A percentile compares a stretch with the other conserved stretches of the same genome.
phyloP scores from a whole-genome alignment of 2,329 filamentous ascomycete genomes.

The Sporothrix phasma region DNA sequence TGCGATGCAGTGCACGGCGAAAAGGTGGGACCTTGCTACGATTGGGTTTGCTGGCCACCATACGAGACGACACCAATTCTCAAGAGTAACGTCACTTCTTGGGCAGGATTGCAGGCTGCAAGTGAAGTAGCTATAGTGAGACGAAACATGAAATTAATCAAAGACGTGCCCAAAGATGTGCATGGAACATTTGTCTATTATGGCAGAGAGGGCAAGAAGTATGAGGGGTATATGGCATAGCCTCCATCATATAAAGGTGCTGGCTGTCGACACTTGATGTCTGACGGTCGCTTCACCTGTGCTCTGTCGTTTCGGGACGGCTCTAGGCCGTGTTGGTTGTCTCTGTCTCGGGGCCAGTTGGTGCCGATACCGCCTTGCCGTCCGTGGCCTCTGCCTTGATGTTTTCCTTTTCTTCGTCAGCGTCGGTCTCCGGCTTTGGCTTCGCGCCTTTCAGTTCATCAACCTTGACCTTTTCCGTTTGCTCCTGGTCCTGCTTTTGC shows the following conservation, averaged over 20 bases:
- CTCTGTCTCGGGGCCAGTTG: not conserved
- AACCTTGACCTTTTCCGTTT: slow-evolving; percentile 19
- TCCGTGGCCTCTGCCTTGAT: not conserved
- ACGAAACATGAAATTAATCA: not conserved
- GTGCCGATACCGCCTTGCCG: not conserved
- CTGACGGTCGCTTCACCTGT: not conserved
- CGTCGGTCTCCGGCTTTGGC: not conserved
- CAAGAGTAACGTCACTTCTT: not conserved
- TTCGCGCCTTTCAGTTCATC: slow-evolving; percentile 19
- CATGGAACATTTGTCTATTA: too few species aligned
- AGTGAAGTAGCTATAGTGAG: not conserved
- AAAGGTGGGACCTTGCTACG: not conserved
- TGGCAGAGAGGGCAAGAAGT: not conserved
- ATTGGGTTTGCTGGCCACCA: not conserved
- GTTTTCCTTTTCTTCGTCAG: slow-evolving; percentile 22
- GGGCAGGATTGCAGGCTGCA: not conserved
- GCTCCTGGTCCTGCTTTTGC: too few species aligned
- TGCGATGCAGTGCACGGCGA: slow-evolving; percentile 1
- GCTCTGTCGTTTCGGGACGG: not conserved
- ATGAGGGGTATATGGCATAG: not conserved
- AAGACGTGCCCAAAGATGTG: not conserved
- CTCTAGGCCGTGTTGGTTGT: not conserved
- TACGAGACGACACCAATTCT: not conserved
- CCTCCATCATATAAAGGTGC: not conserved
- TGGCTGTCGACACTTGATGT: not conserved